Evolutionary conservation across 2,329 filamentous ascomycete genomes (phyloP), one percentile per base, ranked within the genome.

Genomic region (Blastomyces parvus): DNA sequence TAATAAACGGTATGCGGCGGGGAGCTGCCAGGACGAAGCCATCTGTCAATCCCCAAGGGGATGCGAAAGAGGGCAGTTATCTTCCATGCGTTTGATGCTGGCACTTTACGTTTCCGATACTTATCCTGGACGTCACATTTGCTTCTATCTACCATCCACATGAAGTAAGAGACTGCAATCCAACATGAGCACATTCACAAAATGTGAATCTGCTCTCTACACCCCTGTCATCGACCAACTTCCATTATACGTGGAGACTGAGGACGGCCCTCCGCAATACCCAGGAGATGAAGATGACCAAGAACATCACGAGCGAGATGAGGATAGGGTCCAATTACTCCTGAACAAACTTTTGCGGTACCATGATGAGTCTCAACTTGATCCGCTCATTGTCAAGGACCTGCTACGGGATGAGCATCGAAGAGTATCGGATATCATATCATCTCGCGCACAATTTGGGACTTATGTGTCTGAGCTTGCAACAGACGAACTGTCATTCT

Each of bases 161-260:
- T 30, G 36, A 25, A 58, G 36, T 25, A 58, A 1, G n/a, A 56
- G 52, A 13, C 19, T 56, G n/a, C 48, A 22, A 6, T 38, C 30
- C 25, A 61, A 19, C 27, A 61, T 61, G 59, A 61, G 59, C 17
- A 17, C 30, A 1, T 53, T 61, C 59, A 33, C 42, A 48, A 61
- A 61, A 19, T 8, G 30, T 11, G n/a, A 19, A n/a, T n/a, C n/a
- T 4, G 13, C 59, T 19, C 30, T 48, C 30, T 50, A 36, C 19
- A 19, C 36, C 5, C 46, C 19, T 48, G 17, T 30, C 19, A 30
- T 40, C n/a, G 44, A 61, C 11, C 13, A 22, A 17, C 59, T 61
- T 55, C 59, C 59, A 2, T 33, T 46, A 4, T 52, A 61, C 30
- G 48, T 25, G 27, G 59, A 61, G 30, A 46, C 11, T 17, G 58